Evolutionary conservation across 805 yeast species (phyloP).

Genomic region (Candida taoyuanica): DNA sequence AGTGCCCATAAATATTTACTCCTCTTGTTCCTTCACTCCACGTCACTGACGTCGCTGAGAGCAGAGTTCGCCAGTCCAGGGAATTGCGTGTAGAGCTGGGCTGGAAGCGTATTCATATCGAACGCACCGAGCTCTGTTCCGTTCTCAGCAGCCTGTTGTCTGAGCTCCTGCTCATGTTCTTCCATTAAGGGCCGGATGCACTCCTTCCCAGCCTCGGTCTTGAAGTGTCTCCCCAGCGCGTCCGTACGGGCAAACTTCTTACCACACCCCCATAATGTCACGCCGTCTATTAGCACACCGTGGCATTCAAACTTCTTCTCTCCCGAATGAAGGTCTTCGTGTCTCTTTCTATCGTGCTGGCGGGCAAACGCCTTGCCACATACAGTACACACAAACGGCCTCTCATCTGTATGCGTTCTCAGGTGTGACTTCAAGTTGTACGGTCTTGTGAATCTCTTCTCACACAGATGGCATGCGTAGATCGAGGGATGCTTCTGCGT

Average conservation of each 20-base stretch:
- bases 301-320: slow-evolving; percentile 70
- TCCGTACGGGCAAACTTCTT: slow-evolving; percentile 76
- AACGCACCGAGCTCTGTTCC: slow-evolving; percentile 7
- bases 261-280: slow-evolving; percentile 69
- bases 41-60: slow-evolving; percentile 5
- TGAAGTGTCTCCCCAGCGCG: slow-evolving; percentile 73
- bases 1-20: no score
- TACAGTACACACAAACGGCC: slow-evolving; percentile 66
- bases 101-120: slow-evolving; percentile 12
- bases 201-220: slow-evolving; percentile 71
- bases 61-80: slow-evolving; percentile 13
- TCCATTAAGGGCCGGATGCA: slow-evolving; percentile 67
- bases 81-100: slow-evolving; percentile 22
- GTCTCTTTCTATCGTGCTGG: slow-evolving; percentile 72
- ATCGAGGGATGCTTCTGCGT: slow-evolving; percentile 69
- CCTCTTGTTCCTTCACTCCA: neutral
- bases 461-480: slow-evolving; percentile 79
- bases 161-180: slow-evolving; percentile 39
- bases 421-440: slow-evolving; percentile 89
- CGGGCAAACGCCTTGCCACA: slow-evolving; percentile 84
- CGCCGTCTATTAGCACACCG: slow-evolving; percentile 56
- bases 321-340: slow-evolving; percentile 72
- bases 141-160: slow-evolving; percentile 16
- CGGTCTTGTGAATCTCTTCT: slow-evolving; percentile 84
- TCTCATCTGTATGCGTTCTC: slow-evolving; percentile 83